Conservation (phyloP, 257 asterid genomes). For the Nicotiana otophora region DNA sequence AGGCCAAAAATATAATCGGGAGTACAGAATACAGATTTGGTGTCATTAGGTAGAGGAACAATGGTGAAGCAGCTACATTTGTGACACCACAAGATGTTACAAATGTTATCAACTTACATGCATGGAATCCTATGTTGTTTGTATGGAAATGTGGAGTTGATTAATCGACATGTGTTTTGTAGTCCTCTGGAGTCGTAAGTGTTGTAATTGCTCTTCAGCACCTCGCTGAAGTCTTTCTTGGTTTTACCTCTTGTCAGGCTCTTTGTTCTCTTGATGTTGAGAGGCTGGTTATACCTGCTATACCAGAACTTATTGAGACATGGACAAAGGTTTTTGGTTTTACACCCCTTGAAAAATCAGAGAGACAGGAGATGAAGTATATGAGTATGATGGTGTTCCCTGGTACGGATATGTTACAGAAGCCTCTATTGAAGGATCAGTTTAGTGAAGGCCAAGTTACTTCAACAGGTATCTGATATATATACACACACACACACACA, state of each 20-base stretch:
- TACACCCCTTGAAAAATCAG: constrained; percentile 56
- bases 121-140: neutral
- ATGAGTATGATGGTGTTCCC: constrained; percentile 83
- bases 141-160: neutral
- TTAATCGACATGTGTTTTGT: neutral
- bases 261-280: constrained; percentile 66
- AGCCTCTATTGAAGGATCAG: constrained; percentile 35
- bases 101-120: neutral
- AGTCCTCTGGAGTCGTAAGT: neutral
- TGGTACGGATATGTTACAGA: constrained; percentile 69
- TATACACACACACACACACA: neutral
- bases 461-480: constrained; percentile 39
- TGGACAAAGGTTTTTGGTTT: constrained; percentile 89
- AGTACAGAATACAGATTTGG: neutral
- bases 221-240: constrained; percentile 13
- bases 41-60: constrained; percentile 6
- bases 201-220: neutral
- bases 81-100: neutral
- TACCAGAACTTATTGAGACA: constrained; percentile 65
- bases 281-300: constrained; percentile 82
- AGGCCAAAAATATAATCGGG: constrained; percentile 1
- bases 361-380: constrained; percentile 57
- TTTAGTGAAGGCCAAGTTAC: constrained; percentile 14
- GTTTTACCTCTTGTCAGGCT: constrained; percentile 41
- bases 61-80: neutral